Percentiles rank a stretch among this genome's conserved stretches.
phyloP scores from a whole-genome alignment of 441 rosid genomes.

The Syzygium syzygioides region DNA sequence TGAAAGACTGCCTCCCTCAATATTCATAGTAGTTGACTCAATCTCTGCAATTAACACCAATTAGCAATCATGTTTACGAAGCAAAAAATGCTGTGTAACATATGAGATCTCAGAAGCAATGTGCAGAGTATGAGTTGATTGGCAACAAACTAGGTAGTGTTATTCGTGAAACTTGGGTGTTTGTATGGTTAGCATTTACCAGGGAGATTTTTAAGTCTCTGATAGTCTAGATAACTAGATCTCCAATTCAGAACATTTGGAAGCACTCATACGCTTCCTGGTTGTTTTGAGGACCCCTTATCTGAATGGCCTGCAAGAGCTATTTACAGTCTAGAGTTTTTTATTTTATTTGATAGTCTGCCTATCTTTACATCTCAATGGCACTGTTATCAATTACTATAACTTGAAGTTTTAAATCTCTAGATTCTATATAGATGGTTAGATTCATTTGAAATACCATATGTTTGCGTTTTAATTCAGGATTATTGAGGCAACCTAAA shows the following conservation, averaged over 20 bases:
- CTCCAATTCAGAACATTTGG: neutral
- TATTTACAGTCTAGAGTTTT: neutral
- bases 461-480: neutral
- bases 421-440: neutral
- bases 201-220: neutral
- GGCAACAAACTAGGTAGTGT: neutral
- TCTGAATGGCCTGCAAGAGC: neutral
- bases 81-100: neutral
- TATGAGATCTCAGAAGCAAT: neutral
- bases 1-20: neutral
- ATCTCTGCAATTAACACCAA: neutral
- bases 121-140: neutral
- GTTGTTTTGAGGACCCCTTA: neutral
- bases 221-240: neutral
- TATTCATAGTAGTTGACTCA: neutral
- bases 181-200: neutral
- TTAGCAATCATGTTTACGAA: neutral
- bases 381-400: neutral
- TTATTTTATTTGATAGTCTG: neutral
- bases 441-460: neutral
- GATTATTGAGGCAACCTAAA: slow-evolving; percentile 14
- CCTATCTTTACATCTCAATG: neutral
- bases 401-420: neutral
- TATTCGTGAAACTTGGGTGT: neutral
- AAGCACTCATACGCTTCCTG: neutral